phyloP scores from a whole-genome alignment of 768 basidiomycete species.

The Boletus fagicola region DNA sequence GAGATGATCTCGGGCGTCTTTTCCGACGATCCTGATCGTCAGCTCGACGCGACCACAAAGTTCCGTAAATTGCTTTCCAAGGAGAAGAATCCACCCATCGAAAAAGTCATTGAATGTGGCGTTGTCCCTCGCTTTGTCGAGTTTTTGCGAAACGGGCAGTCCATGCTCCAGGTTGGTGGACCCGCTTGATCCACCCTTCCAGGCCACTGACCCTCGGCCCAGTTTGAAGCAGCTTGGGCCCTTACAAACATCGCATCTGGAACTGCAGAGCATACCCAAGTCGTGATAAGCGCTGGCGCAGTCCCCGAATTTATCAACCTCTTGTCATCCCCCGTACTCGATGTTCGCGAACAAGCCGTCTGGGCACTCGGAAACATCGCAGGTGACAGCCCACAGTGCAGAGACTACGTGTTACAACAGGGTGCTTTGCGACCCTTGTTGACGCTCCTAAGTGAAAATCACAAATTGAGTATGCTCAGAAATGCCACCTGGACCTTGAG shows the following conservation, averaged over 20 bases:
- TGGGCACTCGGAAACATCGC: slow-evolving; percentile 99
- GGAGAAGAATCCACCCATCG: slow-evolving; percentile 99
- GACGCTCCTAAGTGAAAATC: slow-evolving; percentile 87
- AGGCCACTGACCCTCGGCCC: slow-evolving; percentile 5
- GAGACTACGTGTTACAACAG: slow-evolving; percentile 93
- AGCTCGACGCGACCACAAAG: slow-evolving; percentile 95
- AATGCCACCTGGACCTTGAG: slow-evolving; percentile 99
- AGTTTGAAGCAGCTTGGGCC: slow-evolving; percentile 99
- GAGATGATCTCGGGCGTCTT: slow-evolving; percentile 95
- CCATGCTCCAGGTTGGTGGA: slow-evolving; percentile 75
- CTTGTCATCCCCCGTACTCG: slow-evolving; percentile 88
- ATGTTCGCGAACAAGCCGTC: slow-evolving; percentile 98
- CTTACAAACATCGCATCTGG: slow-evolving; percentile 98
- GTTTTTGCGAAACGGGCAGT: slow-evolving; percentile 77
- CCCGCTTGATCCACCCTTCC: slow-evolving; percentile 4
- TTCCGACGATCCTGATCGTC: slow-evolving; percentile 85
- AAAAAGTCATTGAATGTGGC: slow-evolving; percentile 95
- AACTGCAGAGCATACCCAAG: slow-evolving; percentile 97
- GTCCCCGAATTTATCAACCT: slow-evolving; percentile 98
- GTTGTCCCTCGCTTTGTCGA: slow-evolving; percentile 97
- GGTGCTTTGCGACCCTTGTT: slow-evolving; percentile 93
- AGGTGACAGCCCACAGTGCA: slow-evolving; percentile 95
- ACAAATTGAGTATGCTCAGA: slow-evolving; percentile 97
- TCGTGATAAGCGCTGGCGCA: slow-evolving; percentile 91
- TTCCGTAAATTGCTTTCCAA: slow-evolving; percentile 98